These are phyloP conservation scores for Sphaerosporella brunnea DNA, from an alignment of 495 filamentous ascomycete genomes.

Conservation along the genomic window DNA sequence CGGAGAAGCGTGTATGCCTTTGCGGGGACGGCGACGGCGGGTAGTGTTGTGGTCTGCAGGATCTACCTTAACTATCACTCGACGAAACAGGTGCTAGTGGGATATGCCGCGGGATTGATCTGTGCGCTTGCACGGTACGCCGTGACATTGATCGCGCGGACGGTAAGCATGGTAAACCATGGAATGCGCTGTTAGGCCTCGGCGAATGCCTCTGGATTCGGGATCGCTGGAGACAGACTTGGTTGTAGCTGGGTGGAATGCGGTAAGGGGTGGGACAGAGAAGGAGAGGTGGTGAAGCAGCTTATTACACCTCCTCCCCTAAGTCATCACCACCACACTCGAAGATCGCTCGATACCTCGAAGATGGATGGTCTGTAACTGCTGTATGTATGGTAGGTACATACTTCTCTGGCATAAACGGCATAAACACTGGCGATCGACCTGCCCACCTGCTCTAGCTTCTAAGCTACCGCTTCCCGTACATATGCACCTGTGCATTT, in stretches of 20 bases:
- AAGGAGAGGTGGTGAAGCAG: no score
- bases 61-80: conserved; percentile 94
- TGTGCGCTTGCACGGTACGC: conserved; percentile 67
- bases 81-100: conserved; percentile 64
- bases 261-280: conserved; percentile 55
- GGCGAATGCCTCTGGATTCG: conserved; percentile 47
- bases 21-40: conserved; percentile 41
- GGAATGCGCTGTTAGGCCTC: conserved; percentile 56
- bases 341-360: no score
- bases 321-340: no score
- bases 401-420: no score
- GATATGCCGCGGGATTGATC: conserved; percentile 48
- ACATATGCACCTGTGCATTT: no score
- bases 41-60: conserved; percentile 54
- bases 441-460: no score
- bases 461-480: no score
- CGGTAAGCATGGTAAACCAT: conserved; percentile 34
- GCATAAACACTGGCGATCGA: no score
- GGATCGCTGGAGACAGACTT: conserved; percentile 82
- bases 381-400: no score
- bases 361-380: no score
- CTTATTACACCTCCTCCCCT: no score
- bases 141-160: conserved; percentile 44
- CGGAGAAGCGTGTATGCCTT: conserved; percentile 31
- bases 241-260: conserved; percentile 80